Conservation (phyloP, 1,284 basidiomycete genomes). For the Marasmius fiardii region DNA sequence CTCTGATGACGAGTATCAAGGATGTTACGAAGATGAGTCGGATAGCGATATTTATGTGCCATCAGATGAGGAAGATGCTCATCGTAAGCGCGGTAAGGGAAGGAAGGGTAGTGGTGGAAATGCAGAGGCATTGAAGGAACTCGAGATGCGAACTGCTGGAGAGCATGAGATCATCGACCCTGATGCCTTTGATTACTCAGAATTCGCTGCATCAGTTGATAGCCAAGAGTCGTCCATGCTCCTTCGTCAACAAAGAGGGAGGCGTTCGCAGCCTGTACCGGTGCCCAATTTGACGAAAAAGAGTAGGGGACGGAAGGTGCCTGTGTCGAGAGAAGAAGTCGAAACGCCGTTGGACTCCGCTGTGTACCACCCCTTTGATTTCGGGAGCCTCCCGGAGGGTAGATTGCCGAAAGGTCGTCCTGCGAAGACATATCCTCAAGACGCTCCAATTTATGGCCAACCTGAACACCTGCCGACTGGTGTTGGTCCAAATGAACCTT, state of each 20-base stretch:
- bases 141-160: neutral
- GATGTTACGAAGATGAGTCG: neutral
- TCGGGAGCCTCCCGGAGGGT: neutral
- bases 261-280: slow-evolving; percentile 43
- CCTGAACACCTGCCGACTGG: neutral
- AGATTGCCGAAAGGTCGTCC: slow-evolving; percentile 1
- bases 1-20: neutral
- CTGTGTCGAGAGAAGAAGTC: slow-evolving; percentile 19
- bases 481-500: neutral
- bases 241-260: slow-evolving; percentile 18
- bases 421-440: neutral
- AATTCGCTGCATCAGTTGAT: too few relatives aligned
- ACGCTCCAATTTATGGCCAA: neutral
- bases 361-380: neutral
- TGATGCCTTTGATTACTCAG: neutral
- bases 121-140: neutral
- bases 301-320: slow-evolving; percentile 68
- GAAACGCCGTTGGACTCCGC: neutral
- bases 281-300: slow-evolving; percentile 76
- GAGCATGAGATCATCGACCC: neutral
- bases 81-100: neutral
- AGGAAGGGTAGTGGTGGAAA: neutral
- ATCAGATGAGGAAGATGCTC: neutral
- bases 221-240: slow-evolving; percentile 12
- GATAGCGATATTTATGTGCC: slow-evolving; percentile 1